Percentiles rank a stretch among this genome's conserved stretches.
Conservation (phyloP, 1,139 yeast genomes). For the Williopsis jadinii region DNA sequence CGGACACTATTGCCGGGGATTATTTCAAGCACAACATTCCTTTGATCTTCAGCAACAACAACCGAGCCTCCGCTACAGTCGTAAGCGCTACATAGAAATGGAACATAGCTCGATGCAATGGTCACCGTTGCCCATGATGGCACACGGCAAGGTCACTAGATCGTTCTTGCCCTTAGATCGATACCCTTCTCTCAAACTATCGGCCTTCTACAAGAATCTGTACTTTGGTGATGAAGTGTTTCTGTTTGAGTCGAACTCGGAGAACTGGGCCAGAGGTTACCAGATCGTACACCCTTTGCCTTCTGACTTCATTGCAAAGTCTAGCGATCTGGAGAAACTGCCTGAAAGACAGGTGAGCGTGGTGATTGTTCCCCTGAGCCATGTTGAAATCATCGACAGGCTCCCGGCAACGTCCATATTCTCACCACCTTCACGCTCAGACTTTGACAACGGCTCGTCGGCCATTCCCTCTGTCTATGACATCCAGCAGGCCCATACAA, state of each 20-base stretch:
- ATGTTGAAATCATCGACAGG: slow-evolving; percentile 30
- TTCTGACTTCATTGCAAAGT: slow-evolving; percentile 55
- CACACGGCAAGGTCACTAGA: slow-evolving; percentile 45
- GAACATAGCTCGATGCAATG: slow-evolving; percentile 22
- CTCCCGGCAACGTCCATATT: slow-evolving; percentile 24
- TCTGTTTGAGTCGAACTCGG: slow-evolving; percentile 59
- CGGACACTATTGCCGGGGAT: too few relatives aligned
- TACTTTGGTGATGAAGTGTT: slow-evolving; percentile 80
- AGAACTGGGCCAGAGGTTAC: slow-evolving; percentile 80
- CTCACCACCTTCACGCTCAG: slow-evolving; percentile 23
- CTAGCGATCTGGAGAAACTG: slow-evolving; percentile 53
- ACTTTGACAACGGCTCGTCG: slow-evolving; percentile 19
- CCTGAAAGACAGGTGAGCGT: slow-evolving; percentile 47
- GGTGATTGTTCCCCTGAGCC: slow-evolving; percentile 56
- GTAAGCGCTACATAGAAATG: too few relatives aligned
- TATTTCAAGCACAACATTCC: too few relatives aligned
- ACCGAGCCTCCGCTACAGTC: too few relatives aligned
- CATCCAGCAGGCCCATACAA: slow-evolving; percentile 31
- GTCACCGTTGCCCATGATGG: slow-evolving; percentile 36
- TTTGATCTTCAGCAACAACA: too few relatives aligned
- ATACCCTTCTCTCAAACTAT: slow-evolving; percentile 25
- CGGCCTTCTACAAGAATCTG: slow-evolving; percentile 41
- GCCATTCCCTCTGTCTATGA: slow-evolving; percentile 41
- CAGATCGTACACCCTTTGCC: slow-evolving; percentile 57
- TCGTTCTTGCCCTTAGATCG: slow-evolving; percentile 56